Evolutionary conservation across 2,329 filamentous ascomycete genomes (phyloP).

Genomic region (Trichoderma sp.): DNA sequence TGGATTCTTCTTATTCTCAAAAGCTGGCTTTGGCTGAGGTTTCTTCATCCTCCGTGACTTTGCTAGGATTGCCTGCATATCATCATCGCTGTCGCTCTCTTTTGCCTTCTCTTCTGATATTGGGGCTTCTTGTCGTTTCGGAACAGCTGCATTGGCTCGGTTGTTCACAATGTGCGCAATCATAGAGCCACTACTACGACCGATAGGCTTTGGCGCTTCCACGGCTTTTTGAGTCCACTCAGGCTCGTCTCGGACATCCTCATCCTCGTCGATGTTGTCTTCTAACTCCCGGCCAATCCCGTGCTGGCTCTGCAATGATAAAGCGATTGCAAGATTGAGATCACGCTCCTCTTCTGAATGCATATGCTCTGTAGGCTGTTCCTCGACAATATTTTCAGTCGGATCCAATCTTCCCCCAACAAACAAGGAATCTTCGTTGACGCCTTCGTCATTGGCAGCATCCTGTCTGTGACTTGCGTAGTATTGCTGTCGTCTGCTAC

Average conservation of each 20-base stretch:
- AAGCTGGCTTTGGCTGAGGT: constrained; percentile 36
- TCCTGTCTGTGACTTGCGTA: constrained; percentile 24
- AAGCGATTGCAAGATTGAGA: constrained; percentile 74
- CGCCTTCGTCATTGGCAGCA: constrained; percentile 37
- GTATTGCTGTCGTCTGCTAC: constrained; percentile 29
- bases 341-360: constrained; percentile 54
- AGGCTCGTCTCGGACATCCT: constrained; percentile 45
- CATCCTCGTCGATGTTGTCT: constrained; percentile 45
- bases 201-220: constrained; percentile 48
- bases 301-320: constrained; percentile 73
- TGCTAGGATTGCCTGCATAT: constrained; percentile 72
- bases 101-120: constrained; percentile 1
- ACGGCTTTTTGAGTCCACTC: constrained; percentile 57
- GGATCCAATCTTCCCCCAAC: constrained; percentile 31
- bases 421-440: constrained; percentile 50
- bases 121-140: constrained; percentile 36
- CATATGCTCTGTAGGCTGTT: constrained; percentile 38
- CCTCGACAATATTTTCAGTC: constrained; percentile 21
- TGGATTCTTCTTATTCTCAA: constrained; percentile 57
- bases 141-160: constrained; percentile 60
- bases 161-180: constrained; percentile 75
- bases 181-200: constrained; percentile 50
- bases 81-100: constrained; percentile 73
- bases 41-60: constrained; percentile 64
- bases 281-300: constrained; percentile 37